phyloP scores from a whole-genome alignment of 2,329 filamentous ascomycete genomes.

The Torrubiella hemipterigena region DNA sequence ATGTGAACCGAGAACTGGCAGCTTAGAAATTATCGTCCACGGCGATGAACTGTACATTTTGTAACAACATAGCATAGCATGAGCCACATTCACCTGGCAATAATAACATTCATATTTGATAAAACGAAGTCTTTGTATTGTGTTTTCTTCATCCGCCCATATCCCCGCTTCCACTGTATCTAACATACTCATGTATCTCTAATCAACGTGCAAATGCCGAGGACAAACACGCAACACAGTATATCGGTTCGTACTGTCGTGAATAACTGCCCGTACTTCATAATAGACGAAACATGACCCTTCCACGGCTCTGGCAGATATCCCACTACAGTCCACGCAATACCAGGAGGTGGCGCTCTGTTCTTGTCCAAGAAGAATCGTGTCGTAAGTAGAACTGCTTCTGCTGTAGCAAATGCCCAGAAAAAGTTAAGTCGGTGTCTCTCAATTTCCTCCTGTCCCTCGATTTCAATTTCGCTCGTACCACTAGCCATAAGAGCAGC shows the following conservation, averaged over 20 bases:
- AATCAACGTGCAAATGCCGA: constrained; percentile 48
- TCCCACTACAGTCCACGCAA: constrained; percentile 49
- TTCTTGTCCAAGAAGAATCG: constrained; percentile 59
- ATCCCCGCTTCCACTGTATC: constrained; percentile 3
- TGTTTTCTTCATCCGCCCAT: constrained; percentile 1
- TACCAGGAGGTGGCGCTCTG: constrained; percentile 42
- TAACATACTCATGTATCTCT: constrained; percentile 21
- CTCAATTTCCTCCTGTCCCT: constrained; percentile 14
- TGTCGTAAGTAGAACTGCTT: constrained; percentile 59
- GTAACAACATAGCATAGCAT: no score
- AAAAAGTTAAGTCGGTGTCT: constrained; percentile 42
- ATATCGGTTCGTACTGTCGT: constrained; percentile 60
- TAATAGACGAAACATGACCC: constrained; percentile 46
- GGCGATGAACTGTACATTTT: constrained; percentile 1
- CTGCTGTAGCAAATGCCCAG: constrained; percentile 69
- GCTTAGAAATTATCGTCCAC: neutral
- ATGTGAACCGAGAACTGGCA: no score
- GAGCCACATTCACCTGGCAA: no score
- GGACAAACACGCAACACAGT: constrained; percentile 64
- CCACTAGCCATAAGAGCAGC: constrained; percentile 16
- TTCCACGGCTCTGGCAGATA: constrained; percentile 55
- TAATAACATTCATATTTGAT: no score
- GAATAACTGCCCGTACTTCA: constrained; percentile 60
- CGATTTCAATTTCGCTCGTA: constrained; percentile 12
- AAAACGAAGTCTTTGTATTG: no score